phyloP scores from a whole-genome alignment of 2,329 filamentous ascomycete genomes.

The Colletotrichum zoysiae region DNA sequence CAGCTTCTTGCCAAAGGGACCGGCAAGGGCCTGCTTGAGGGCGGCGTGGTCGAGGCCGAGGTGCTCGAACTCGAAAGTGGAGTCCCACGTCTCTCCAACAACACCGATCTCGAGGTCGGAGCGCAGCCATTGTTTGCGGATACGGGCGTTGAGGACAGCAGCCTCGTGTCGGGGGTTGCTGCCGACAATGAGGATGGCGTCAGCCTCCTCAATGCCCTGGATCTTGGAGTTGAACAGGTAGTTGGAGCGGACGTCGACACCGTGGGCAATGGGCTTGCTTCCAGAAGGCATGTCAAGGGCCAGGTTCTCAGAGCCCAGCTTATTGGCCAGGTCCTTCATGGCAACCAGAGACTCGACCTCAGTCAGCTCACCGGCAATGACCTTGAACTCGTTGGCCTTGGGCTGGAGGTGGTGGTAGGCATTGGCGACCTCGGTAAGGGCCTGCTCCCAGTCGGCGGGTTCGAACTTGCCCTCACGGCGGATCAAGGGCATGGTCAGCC shows the following conservation, averaged over 20 bases:
- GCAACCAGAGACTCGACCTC: conserved; percentile 95
- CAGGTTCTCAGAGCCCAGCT: conserved; percentile 94
- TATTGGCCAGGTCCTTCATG: conserved; percentile 97
- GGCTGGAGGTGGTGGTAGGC: conserved; percentile 85
- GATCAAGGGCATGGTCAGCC: conserved; percentile 91
- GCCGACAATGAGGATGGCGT: conserved; percentile 90
- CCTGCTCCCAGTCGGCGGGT: conserved; percentile 95
- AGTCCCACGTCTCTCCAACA: conserved; percentile 90
- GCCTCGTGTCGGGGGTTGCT: conserved; percentile 97
- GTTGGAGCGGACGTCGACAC: conserved; percentile 92
- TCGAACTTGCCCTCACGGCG: conserved; percentile 91
- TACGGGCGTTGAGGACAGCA: conserved; percentile 93
- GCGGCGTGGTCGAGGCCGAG: conserved; percentile 83
- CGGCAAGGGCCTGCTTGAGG: conserved; percentile 86
- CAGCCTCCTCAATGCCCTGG: conserved; percentile 92
- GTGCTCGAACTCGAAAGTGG: conserved; percentile 95
- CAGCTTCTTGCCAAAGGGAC: conserved; percentile 93
- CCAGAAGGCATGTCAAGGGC: conserved; percentile 91
- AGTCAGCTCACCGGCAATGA: conserved; percentile 88
- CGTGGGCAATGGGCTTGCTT: conserved; percentile 87
- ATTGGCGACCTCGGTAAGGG: conserved; percentile 85
- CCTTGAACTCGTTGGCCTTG: conserved; percentile 95
- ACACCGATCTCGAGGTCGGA: conserved; percentile 94
- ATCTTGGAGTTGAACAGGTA: conserved; percentile 98
- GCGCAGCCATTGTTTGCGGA: conserved; percentile 96